A percentile compares a stretch with the other conserved stretches of the same genome.
Evolutionary conservation across 169 alveolate genomes (phyloP).

Genomic region (Plasmodium chabaudi): DNA sequence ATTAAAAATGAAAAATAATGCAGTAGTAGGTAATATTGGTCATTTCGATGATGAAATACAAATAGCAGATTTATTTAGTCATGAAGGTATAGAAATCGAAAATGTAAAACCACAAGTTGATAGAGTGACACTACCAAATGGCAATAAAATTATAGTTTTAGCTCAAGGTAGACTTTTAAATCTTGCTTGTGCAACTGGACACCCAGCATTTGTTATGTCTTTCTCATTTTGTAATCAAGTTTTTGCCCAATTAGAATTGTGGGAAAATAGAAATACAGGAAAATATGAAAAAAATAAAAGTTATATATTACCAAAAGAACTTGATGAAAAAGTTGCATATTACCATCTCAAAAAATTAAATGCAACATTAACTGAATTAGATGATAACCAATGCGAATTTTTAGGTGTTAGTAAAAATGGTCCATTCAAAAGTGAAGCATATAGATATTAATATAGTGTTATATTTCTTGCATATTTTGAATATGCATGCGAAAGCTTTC

Average conservation of each 20-base stretch:
- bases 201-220: slow-evolving; percentile 99
- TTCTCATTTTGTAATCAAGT: slow-evolving; percentile 97
- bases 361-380: slow-evolving; percentile 93
- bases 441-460: slow-evolving; percentile 90
- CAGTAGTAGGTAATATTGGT: slow-evolving; percentile 96
- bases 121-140: slow-evolving; percentile 91
- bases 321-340: slow-evolving; percentile 98
- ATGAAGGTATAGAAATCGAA: slow-evolving; percentile 91
- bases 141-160: slow-evolving; percentile 94
- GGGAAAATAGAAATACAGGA: slow-evolving; percentile 80
- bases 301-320: slow-evolving; percentile 94
- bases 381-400: slow-evolving; percentile 94
- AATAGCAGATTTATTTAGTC: slow-evolving; percentile 91
- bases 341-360: slow-evolving; percentile 95
- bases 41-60: slow-evolving; percentile 99
- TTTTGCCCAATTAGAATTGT: slow-evolving; percentile 86
- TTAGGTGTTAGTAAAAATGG: slow-evolving; percentile 94
- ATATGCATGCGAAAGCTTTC: no score
- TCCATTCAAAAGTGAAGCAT: slow-evolving; percentile 95
- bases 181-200: slow-evolving; percentile 99
- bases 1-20: slow-evolving; percentile 98
- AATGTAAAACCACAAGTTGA: slow-evolving; percentile 96
- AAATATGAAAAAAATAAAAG: slow-evolving; percentile 86
- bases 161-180: slow-evolving; percentile 98
- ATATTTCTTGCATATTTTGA: no score